These are phyloP conservation scores for Phascolomyces articulosus DNA, from an alignment of 371 early-diverging fungal genomes.

Conservation along the genomic window DNA sequence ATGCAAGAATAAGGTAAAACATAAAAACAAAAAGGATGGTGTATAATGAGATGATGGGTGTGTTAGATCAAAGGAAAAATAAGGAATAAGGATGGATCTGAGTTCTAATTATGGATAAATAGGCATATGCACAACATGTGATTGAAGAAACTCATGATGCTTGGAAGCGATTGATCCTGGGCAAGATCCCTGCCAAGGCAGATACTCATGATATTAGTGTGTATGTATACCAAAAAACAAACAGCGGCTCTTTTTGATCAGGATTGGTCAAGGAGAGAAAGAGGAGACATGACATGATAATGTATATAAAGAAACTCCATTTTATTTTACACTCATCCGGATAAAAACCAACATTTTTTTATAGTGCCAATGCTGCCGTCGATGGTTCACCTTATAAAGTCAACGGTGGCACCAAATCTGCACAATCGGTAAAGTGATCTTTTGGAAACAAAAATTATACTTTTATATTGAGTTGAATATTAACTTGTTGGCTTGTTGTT, in stretches of 20 bases:
- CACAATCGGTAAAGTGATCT: not conserved
- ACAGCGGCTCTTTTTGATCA: too few species aligned
- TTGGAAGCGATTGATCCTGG: constrained; percentile 58
- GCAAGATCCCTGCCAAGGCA: constrained; percentile 41
- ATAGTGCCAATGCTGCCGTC: not conserved
- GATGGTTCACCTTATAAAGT: not conserved
- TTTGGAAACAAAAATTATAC: not conserved
- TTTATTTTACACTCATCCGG: too few species aligned
- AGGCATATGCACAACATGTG: constrained; percentile 55
- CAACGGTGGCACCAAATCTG: not conserved
- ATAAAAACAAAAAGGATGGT: not conserved
- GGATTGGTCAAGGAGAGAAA: not conserved
- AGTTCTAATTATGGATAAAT: constrained; percentile 11
- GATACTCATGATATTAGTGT: constrained; percentile 36
- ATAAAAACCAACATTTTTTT: too few species aligned
- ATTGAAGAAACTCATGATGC: constrained; percentile 59
- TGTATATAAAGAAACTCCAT: not conserved
- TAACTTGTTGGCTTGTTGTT: not conserved
- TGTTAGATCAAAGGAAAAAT: not conserved
- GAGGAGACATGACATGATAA: not conserved
- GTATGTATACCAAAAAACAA: too few species aligned
- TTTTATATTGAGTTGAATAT: not conserved
- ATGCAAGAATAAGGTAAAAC: constrained; percentile 73
- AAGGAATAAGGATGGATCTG: not conserved
- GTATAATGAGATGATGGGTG: too few species aligned